phyloP scores from a whole-genome alignment of 176 grass and related monocot species.

The Alloteropsis semialata region DNA sequence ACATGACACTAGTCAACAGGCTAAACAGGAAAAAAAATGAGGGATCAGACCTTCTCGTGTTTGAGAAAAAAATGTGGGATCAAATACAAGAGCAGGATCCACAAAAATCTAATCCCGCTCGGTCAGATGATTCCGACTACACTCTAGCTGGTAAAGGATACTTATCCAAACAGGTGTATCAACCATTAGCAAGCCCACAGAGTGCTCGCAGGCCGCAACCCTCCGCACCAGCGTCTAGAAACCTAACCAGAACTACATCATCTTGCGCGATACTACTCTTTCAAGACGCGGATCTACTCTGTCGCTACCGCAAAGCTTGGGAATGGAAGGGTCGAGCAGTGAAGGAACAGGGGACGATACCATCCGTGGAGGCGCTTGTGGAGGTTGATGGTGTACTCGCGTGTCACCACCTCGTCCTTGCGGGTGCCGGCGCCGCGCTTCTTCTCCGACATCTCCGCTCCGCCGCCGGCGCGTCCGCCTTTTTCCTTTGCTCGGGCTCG shows the following conservation, averaged over 20 bases:
- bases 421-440: constrained; percentile 41
- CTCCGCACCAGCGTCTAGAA: constrained; percentile 33
- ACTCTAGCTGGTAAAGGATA: constrained; percentile 44
- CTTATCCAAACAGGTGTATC: constrained; percentile 16
- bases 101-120: constrained; percentile 13
- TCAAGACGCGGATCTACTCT: not conserved
- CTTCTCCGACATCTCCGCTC: constrained; percentile 52
- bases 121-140: constrained; percentile 41
- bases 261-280: not conserved
- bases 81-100: constrained; percentile 54
- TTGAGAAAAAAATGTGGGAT: constrained; percentile 36
- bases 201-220: constrained; percentile 52
- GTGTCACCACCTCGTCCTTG: constrained; percentile 73
- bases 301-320: no score
- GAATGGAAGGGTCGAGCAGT: not conserved
- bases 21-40: not conserved
- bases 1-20: not conserved
- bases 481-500: not conserved
- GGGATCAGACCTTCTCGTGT: no score
- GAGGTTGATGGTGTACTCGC: constrained; percentile 74
- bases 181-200: constrained; percentile 54
- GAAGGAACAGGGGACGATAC: constrained; percentile 15
- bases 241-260: not conserved
- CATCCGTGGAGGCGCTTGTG: constrained; percentile 79
- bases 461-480: constrained; percentile 1